Percentiles rank a stretch among this genome's conserved stretches.
These are phyloP conservation scores for Saturnispora halmiae DNA, from an alignment of 805 yeast genomes.

Conservation along the genomic window DNA sequence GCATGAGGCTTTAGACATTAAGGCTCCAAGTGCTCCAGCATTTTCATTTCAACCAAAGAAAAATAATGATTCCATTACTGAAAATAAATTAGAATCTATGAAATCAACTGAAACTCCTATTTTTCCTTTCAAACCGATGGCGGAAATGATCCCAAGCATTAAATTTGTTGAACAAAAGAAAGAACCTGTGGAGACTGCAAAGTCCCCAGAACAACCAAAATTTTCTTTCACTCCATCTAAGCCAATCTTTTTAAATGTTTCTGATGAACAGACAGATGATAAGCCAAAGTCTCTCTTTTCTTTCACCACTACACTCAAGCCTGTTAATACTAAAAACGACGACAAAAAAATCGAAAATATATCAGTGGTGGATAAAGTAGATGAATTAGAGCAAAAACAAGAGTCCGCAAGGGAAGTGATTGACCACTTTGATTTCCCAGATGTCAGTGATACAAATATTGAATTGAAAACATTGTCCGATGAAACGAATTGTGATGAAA, in stretches of 20 bases:
- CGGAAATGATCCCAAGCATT: background rate
- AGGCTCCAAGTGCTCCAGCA: background rate
- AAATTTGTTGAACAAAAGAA: background rate
- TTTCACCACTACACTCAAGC: background rate
- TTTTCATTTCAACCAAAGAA: background rate
- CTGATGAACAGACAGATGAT: background rate
- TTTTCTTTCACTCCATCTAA: background rate
- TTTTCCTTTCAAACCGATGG: conserved; percentile 1
- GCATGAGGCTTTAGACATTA: background rate
- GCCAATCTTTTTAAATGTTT: background rate
- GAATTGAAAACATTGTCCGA: background rate
- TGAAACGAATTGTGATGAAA: background rate
- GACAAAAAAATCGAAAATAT: background rate
- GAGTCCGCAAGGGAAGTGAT: conserved; percentile 2
- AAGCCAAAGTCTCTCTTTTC: too few species aligned
- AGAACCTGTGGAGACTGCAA: background rate
- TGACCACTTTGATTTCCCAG: conserved; percentile 10
- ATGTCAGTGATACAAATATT: conserved; percentile 6
- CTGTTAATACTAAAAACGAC: background rate
- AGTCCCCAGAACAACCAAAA: background rate
- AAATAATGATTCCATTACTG: background rate
- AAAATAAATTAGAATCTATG: background rate
- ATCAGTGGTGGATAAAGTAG: background rate
- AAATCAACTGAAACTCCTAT: background rate
- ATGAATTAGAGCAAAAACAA: too few species aligned